Conservation (phyloP, 2,329 filamentous ascomycete species). For the Zopfia rhizophila region DNA sequence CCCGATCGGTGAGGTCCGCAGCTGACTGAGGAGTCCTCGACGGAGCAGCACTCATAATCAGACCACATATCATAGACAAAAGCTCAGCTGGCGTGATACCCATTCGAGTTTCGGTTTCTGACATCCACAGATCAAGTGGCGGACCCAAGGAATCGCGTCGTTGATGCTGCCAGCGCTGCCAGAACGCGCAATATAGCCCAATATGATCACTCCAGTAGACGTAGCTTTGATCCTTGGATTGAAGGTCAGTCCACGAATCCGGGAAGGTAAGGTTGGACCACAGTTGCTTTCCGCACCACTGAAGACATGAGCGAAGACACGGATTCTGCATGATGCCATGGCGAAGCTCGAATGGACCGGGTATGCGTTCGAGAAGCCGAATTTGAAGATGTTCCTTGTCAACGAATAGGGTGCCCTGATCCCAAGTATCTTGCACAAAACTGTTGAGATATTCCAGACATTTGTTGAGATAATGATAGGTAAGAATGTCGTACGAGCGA, state of each 20-base stretch:
- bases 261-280: not conserved
- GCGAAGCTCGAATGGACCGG: conserved; percentile 18
- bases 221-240: conserved; percentile 3
- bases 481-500: conserved; percentile 16
- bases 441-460: conserved; percentile 15
- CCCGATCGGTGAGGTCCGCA: not conserved
- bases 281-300: conserved; percentile 11
- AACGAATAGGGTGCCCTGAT: conserved; percentile 11
- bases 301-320: conserved; percentile 12
- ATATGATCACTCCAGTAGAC: conserved; percentile 17
- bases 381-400: conserved; percentile 17
- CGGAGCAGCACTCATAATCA: conserved; percentile 11
- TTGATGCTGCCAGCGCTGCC: conserved; percentile 14
- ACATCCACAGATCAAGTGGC: conserved; percentile 8
- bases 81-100: conserved; percentile 17
- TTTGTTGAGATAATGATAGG: conserved; percentile 21
- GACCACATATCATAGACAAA: conserved; percentile 9
- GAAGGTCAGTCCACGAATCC: conserved; percentile 4
- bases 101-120: conserved; percentile 8
- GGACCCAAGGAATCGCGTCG: conserved; percentile 6
- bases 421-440: conserved; percentile 13
- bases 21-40: not conserved
- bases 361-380: conserved; percentile 16
- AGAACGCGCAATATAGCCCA: conserved; percentile 12
- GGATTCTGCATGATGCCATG: conserved; percentile 11